Evolutionary conservation across 2,329 filamentous ascomycete species (phyloP), one percentile per base, ranked within the genome.

Genomic region (Stagonosporopsis chrysanthemi): DNA sequence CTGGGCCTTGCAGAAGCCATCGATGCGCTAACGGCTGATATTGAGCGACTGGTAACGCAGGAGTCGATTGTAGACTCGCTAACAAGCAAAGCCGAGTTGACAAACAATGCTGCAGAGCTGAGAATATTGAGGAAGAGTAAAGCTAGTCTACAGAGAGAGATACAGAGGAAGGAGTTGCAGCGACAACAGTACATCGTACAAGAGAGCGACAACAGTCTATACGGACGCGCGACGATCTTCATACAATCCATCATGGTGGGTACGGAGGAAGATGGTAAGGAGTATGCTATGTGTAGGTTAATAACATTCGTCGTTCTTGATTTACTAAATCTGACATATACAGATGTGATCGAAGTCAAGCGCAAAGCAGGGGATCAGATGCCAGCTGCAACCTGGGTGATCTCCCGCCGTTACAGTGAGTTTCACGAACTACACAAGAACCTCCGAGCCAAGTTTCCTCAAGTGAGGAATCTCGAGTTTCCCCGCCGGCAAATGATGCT

Each of bases 131-230:
- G 90, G 52, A 99, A 99, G 75, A 97, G 92, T 0, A 97, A 95
- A 75, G 89, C 92, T 29, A 99, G 95, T 75, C 80, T 99, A 55
- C 90, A 96, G 70, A 85, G 95, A 64, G 95, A 99, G 75, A 92
- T 98, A 52, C 86, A 92, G 54, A 88, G 93, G 31, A 99, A 98
- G 74, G 94, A 98, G 76, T 85, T 99, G 70, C 95, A 99, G 74
- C 86, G 93, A 49, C 95, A 97, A 75, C 96, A 99, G 74, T 99
- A 99, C 68, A 91, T 96, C 42, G 88, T 98, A 7, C 95, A 99
- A 77, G 95, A 99, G 77, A 97, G 92, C 71, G 96, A 99, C 74
- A 99, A 97, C 75, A 97, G 92, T 75, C 82, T 99, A 23, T 98
- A 96, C 70, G 95, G 95, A 2, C 90, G 94, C 17, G 94, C 95